Evolutionary conservation across 208 protist species (phyloP).

Genomic region (Herpetomonas tarakana): DNA sequence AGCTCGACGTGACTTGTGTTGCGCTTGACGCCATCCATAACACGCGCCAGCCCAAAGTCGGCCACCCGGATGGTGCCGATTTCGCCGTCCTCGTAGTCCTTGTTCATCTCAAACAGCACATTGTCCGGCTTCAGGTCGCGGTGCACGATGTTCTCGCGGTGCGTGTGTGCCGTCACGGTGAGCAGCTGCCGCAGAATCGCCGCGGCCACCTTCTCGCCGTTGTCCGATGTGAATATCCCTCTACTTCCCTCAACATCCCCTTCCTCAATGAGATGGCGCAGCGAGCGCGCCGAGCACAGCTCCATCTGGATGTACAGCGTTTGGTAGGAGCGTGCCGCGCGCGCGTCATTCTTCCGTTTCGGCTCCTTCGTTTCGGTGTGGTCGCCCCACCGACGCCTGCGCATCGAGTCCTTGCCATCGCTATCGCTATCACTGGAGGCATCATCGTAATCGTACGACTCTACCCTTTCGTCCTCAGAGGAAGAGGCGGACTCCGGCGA

Average conservation of each 20-base stretch:
- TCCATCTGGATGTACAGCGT: constrained; percentile 91
- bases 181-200: constrained; percentile 80
- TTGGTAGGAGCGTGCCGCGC: constrained; percentile 20
- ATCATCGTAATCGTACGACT: constrained; percentile 12
- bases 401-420: constrained; percentile 2
- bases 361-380: not conserved
- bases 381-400: not conserved
- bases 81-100: constrained; percentile 30
- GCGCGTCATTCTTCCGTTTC: too few relatives aligned
- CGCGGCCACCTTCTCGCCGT: constrained; percentile 57
- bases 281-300: constrained; percentile 66
- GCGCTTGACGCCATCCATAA: constrained; percentile 44
- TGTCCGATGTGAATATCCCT: constrained; percentile 37
- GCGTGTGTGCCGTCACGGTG: constrained; percentile 67
- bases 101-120: constrained; percentile 70
- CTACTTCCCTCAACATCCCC: constrained; percentile 30
- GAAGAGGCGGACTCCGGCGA: not conserved
- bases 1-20: constrained; percentile 43
- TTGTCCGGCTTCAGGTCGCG: constrained; percentile 85
- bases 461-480: not conserved
- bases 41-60: constrained; percentile 78
- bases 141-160: constrained; percentile 71
- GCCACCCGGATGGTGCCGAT: constrained; percentile 75
- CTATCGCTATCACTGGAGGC: constrained; percentile 9
- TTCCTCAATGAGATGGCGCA: constrained; percentile 75